Evolutionary conservation across 352 stramenopile genomes (phyloP).

Genomic region (Pythium grandisporangium): DNA sequence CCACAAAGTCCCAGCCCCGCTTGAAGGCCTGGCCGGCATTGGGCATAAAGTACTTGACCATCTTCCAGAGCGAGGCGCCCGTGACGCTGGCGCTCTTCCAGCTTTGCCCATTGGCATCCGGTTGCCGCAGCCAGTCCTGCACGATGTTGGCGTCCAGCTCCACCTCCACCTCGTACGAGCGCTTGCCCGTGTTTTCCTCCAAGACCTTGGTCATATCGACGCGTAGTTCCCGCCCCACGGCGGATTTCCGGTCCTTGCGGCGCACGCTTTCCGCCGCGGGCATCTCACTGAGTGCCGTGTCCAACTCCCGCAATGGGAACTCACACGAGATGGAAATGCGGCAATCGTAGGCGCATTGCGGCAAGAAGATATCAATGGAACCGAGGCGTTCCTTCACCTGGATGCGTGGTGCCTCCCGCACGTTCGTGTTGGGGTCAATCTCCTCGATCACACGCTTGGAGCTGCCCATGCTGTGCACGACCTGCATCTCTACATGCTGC

Average conservation of each 20-base stretch:
- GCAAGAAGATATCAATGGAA: conserved; percentile 82
- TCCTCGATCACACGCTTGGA: conserved; percentile 75
- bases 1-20: conserved; percentile 60
- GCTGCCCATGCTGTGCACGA: conserved; percentile 69
- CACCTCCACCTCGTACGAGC: conserved; percentile 70
- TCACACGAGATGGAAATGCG: conserved; percentile 81
- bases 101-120: conserved; percentile 62
- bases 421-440: conserved; percentile 47
- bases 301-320: conserved; percentile 46
- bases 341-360: conserved; percentile 78
- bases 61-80: conserved; percentile 66
- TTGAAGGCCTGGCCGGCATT: conserved; percentile 75
- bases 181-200: conserved; percentile 65
- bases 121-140: conserved; percentile 68
- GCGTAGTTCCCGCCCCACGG: conserved; percentile 66
- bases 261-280: conserved; percentile 61
- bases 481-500: conserved; percentile 72
- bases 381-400: conserved; percentile 79
- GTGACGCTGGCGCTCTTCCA: conserved; percentile 59
- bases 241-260: conserved; percentile 71
- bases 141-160: conserved; percentile 59
- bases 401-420: conserved; percentile 31
- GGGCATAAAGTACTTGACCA: conserved; percentile 82
- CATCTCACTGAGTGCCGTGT: conserved; percentile 48
- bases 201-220: conserved; percentile 78